Evolutionary conservation across 768 basidiomycete species (phyloP).

Genomic region (Hygrophoropsis aurantiaca): DNA sequence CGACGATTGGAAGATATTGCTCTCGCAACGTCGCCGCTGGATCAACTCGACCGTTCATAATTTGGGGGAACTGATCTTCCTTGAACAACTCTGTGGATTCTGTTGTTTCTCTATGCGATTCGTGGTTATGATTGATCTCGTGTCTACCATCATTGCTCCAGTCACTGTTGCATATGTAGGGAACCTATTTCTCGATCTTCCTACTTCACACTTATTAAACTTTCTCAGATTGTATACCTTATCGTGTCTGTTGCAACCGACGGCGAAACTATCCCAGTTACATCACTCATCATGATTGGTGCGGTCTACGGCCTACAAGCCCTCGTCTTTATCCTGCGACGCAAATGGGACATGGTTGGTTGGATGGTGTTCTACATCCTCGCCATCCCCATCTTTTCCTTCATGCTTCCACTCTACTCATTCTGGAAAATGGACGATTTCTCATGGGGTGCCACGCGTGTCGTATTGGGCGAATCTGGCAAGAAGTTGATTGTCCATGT

Average conservation of each 20-base stretch:
- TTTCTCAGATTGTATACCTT: conserved; percentile 76
- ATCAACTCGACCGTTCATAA: conserved; percentile 99
- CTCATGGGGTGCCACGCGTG: conserved; percentile 90
- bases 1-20: conserved; percentile 89
- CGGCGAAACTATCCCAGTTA: conserved; percentile 66
- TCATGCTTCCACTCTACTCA: conserved; percentile 88
- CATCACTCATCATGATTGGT: conserved; percentile 84
- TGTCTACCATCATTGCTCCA: conserved; percentile 83
- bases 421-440: conserved; percentile 99
- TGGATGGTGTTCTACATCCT: conserved; percentile 97
- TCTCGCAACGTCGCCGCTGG: conserved; percentile 98
- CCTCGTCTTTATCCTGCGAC: conserved; percentile 88
- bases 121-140: conserved; percentile 92
- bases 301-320: conserved; percentile 95
- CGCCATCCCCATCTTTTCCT: conserved; percentile 91
- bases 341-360: conserved; percentile 98
- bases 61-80: conserved; percentile 86
- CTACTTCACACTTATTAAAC: neutral
- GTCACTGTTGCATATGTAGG: conserved; percentile 89
- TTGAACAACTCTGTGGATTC: conserved; percentile 92
- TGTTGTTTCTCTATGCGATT: conserved; percentile 99
- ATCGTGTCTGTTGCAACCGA: conserved; percentile 74
- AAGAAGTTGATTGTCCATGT: no score
- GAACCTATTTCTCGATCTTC: conserved; percentile 12
- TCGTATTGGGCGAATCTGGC: conserved; percentile 91